A percentile compares a stretch with the other conserved stretches of the same genome.
These are phyloP conservation scores for Sungouiozyma intestinalis DNA, from an alignment of 805 yeast species.

Conservation along the genomic window DNA sequence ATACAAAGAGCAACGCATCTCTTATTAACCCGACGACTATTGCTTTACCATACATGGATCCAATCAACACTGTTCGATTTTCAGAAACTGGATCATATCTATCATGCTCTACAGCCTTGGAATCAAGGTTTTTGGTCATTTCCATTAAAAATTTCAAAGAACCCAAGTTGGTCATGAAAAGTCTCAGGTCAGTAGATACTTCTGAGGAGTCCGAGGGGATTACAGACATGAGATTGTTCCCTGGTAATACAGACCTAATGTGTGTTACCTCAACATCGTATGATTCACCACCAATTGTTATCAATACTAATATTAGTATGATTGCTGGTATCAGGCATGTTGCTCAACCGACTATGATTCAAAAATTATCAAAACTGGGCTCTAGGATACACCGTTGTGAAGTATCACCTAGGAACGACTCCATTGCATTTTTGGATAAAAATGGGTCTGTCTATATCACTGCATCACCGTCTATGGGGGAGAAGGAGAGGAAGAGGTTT, in stretches of 20 bases:
- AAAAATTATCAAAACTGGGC: slow-evolving; percentile 72
- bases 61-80: slow-evolving; percentile 63
- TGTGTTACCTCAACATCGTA: slow-evolving; percentile 51
- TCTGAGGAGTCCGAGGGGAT: slow-evolving; percentile 81
- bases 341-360: slow-evolving; percentile 49
- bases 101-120: slow-evolving; percentile 58
- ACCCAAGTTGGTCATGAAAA: slow-evolving; percentile 60
- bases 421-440: slow-evolving; percentile 69
- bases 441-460: slow-evolving; percentile 67
- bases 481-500: slow-evolving; percentile 41
- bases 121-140: slow-evolving; percentile 69
- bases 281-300: slow-evolving; percentile 54
- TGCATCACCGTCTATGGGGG: slow-evolving; percentile 48
- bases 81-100: slow-evolving; percentile 62
- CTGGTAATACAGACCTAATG: slow-evolving; percentile 47
- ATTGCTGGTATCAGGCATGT: slow-evolving; percentile 32
- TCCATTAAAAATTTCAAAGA: slow-evolving; percentile 51
- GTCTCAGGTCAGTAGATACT: slow-evolving; percentile 50
- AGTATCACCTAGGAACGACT: slow-evolving; percentile 78
- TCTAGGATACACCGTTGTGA: slow-evolving; percentile 62
- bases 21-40: slow-evolving; percentile 45
- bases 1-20: slow-evolving; percentile 11
- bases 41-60: slow-evolving; percentile 79
- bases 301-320: slow-evolving; percentile 50
- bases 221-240: slow-evolving; percentile 67